phyloP scores from a whole-genome alignment of 371 early-diverging fungal genomes.

The Haplosporangium sp. region DNA sequence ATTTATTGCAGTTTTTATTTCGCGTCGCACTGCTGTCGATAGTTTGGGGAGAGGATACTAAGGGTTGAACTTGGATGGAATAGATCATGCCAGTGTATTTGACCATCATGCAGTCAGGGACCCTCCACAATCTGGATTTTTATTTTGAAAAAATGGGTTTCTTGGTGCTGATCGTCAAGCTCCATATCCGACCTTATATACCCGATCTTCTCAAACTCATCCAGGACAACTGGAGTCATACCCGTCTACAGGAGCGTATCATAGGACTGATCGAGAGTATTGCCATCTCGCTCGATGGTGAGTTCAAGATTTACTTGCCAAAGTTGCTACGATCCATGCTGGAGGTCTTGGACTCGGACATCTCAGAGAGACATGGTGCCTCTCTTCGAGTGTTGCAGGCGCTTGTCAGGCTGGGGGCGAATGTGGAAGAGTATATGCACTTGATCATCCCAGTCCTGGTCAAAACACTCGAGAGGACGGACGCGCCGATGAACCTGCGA shows the following conservation, averaged over 20 bases:
- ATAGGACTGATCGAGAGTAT: constrained; percentile 88
- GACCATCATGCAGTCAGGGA: constrained; percentile 81
- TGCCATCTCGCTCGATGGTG: constrained; percentile 87
- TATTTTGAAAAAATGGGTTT: constrained; percentile 90
- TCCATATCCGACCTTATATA: constrained; percentile 89
- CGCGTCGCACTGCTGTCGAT: too few relatives aligned
- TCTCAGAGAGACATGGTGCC: constrained; percentile 75
- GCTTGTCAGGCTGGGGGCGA: constrained; percentile 85
- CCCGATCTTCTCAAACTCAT: constrained; percentile 85
- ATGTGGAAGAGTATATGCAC: constrained; percentile 94
- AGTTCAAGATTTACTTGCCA: constrained; percentile 87
- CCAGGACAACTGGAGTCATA: constrained; percentile 83
- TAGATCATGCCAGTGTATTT: constrained; percentile 75
- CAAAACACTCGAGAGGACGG: constrained; percentile 80
- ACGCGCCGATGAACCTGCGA: constrained; percentile 73
- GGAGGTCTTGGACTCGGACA: constrained; percentile 84
- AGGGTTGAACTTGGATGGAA: not conserved
- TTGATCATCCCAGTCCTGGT: constrained; percentile 91
- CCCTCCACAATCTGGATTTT: constrained; percentile 83
- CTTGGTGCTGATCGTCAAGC: constrained; percentile 89
- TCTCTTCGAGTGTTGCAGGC: constrained; percentile 88
- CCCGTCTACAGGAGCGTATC: constrained; percentile 82
- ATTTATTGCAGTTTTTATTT: too few relatives aligned
- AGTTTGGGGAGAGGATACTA: not conserved
- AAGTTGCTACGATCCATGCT: constrained; percentile 71